A percentile compares a stretch with the other conserved stretches of the same genome.
phyloP scores from a whole-genome alignment of 1,284 basidiomycete genomes.

The Puccinia coronata region DNA sequence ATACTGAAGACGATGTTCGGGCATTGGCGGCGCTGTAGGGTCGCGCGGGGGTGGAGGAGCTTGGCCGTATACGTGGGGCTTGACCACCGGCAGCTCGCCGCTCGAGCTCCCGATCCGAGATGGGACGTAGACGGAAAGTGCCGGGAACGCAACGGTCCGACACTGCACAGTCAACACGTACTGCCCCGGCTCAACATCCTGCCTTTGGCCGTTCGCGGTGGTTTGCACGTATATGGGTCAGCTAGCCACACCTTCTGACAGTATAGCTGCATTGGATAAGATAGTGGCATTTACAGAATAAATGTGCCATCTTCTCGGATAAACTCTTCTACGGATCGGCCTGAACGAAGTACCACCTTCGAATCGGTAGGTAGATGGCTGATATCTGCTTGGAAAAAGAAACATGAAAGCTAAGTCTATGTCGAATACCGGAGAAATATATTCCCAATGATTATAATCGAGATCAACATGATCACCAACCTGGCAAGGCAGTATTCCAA shows the following conservation, averaged over 20 bases:
- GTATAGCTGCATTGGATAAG: background rate
- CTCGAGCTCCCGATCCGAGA: background rate
- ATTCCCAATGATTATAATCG: no score
- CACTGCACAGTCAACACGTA: conserved; percentile 24
- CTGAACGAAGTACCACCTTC: conserved; percentile 15
- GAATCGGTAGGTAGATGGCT: conserved; percentile 34
- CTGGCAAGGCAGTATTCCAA: conserved; percentile 33
- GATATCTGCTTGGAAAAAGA: conserved; percentile 17
- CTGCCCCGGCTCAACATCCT: conserved; percentile 32
- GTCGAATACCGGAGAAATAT: no score
- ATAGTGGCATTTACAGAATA: conserved; percentile 1
- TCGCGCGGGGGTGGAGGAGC: conserved; percentile 13
- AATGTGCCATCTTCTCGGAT: conserved; percentile 35
- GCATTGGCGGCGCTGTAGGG: background rate
- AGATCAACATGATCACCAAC: background rate
- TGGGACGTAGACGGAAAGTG: conserved; percentile 29
- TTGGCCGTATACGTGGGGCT: conserved; percentile 24
- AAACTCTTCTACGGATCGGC: conserved; percentile 11
- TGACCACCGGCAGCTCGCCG: conserved; percentile 21
- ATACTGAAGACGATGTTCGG: conserved; percentile 31
- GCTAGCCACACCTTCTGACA: background rate
- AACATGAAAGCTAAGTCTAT: no score
- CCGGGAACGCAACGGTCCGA: conserved; percentile 17
- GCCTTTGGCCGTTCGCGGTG: conserved; percentile 16
- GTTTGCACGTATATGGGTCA: background rate